Evolutionary conservation across 202 grass and related monocot species (phyloP), one percentile per base, ranked within the genome.

Genomic region (Setaria italica): DNA sequence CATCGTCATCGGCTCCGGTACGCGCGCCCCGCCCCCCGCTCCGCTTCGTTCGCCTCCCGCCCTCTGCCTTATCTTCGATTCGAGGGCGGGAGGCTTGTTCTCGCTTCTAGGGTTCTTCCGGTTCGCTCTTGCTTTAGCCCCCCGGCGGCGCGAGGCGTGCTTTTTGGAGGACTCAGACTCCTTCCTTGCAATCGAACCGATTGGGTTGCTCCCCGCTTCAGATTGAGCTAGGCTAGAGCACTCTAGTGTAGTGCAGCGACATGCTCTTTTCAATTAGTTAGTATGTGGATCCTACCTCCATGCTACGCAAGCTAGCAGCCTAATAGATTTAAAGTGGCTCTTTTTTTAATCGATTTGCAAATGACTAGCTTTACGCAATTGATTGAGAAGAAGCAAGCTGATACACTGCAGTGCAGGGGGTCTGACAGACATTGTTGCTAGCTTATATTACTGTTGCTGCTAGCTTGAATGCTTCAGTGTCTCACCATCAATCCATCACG

Each of bases 1-100:
- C 80, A 82, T 97, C 81, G 88, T 92, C 82, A 85, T 97, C 64
- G 92, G 92, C 83, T 89, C 90, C 78, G 94, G 94, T 94, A 86
- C n/a, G 47, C 19, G 3, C 46, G 21, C 29, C 74, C 2, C 1
- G 6, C 1, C 1, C 15, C 8, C 8, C 15, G 3, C 25, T 25
- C 25, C 25, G 2, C 7, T 11, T 11, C 30, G 49, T 35, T 50
- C 6, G 19, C 10, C 20, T 0, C 11, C 35, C 17, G 2, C 39
- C 3, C 15, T 4, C 15, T 6, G 62, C 7, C 16, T 42, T 30
- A 5, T 43, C 35, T 59, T 77, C 12, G 80, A 72, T 82, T 72
- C 39, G 29, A 34, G 19, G 33, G 42, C 59, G 13, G 30, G 4
- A 25, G 3, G 34, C 73, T 20, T 39, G 50, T 14, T 11, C 79